These are phyloP conservation scores for Globisporangium spiculum DNA, from an alignment of 352 stramenopile species.

Conservation along the genomic window DNA sequence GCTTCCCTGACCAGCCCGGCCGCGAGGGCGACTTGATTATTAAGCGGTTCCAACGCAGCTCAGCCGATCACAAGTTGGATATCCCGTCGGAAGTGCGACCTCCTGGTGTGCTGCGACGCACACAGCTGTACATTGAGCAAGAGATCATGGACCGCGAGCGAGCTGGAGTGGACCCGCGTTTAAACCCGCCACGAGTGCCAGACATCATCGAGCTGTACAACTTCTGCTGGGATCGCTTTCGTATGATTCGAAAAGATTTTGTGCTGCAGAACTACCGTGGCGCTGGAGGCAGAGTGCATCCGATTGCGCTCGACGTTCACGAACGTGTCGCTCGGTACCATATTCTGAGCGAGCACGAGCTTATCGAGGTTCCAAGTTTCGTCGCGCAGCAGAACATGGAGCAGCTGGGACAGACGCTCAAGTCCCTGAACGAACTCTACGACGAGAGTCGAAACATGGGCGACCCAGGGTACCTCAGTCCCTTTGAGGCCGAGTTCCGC, in stretches of 20 bases:
- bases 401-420: slow-evolving; percentile 84
- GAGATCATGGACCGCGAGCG: slow-evolving; percentile 83
- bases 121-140: slow-evolving; percentile 84
- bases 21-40: slow-evolving; percentile 72
- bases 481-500: slow-evolving; percentile 83
- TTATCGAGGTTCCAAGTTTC: slow-evolving; percentile 82
- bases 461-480: slow-evolving; percentile 56
- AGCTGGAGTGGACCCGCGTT: slow-evolving; percentile 59
- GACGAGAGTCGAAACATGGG: slow-evolving; percentile 74
- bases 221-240: slow-evolving; percentile 95
- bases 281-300: slow-evolving; percentile 89
- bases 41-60: slow-evolving; percentile 87
- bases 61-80: slow-evolving; percentile 83
- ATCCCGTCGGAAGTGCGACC: slow-evolving; percentile 80
- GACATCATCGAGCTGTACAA: slow-evolving; percentile 93
- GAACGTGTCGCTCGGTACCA: slow-evolving; percentile 95
- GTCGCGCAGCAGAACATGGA: slow-evolving; percentile 90
- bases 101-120: slow-evolving; percentile 68
- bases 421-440: slow-evolving; percentile 87
- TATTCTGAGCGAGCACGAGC: slow-evolving; percentile 93
- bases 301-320: slow-evolving; percentile 90
- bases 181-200: slow-evolving; percentile 61
- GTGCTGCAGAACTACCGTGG: slow-evolving; percentile 96
- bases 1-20: slow-evolving; percentile 54
- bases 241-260: slow-evolving; percentile 97